Evolutionary conservation across 139 green algal species (phyloP).

Genomic region (Mesostigma viride): DNA sequence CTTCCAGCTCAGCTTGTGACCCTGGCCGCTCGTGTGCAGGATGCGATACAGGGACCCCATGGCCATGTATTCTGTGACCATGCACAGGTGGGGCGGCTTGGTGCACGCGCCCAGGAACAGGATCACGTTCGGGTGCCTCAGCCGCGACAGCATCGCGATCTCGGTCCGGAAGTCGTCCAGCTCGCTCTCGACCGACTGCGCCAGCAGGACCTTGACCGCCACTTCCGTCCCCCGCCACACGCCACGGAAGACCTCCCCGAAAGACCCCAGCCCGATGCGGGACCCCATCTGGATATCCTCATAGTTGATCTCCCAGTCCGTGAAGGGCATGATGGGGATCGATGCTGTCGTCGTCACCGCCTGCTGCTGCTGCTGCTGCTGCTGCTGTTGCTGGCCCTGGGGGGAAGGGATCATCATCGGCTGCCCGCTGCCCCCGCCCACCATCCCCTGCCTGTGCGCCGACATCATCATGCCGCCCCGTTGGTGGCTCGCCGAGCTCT

Average conservation of each 20-base stretch:
- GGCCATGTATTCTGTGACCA: slow-evolving; percentile 55
- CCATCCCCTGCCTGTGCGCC: no score
- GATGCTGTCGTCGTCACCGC: no score
- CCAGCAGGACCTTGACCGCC: slow-evolving; percentile 30
- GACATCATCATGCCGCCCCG: no score
- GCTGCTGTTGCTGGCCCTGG: no score
- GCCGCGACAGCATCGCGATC: slow-evolving; percentile 18
- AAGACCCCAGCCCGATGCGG: slow-evolving; percentile 12
- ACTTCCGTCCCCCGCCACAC: slow-evolving; percentile 31
- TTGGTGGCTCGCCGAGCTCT: no score
- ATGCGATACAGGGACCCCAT: slow-evolving; percentile 52
- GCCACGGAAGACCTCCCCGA: slow-evolving; percentile 26
- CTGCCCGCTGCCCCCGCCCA: no score
- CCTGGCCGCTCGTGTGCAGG: slow-evolving; percentile 39
- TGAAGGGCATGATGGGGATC: slow-evolving; percentile 6
- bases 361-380: no score
- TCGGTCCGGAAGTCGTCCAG: slow-evolving; percentile 29
- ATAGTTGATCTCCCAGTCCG: slow-evolving; percentile 4
- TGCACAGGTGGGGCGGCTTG: slow-evolving; percentile 46
- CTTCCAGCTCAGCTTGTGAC: slow-evolving; percentile 9
- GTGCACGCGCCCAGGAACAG: slow-evolving; percentile 50
- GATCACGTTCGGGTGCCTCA: slow-evolving; percentile 57
- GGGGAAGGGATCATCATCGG: no score
- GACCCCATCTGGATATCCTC: not conserved
- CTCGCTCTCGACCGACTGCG: slow-evolving; percentile 14